Evolutionary conservation across 2,329 filamentous ascomycete species (phyloP).

Genomic region (Torrubiellomyces zombiae): DNA sequence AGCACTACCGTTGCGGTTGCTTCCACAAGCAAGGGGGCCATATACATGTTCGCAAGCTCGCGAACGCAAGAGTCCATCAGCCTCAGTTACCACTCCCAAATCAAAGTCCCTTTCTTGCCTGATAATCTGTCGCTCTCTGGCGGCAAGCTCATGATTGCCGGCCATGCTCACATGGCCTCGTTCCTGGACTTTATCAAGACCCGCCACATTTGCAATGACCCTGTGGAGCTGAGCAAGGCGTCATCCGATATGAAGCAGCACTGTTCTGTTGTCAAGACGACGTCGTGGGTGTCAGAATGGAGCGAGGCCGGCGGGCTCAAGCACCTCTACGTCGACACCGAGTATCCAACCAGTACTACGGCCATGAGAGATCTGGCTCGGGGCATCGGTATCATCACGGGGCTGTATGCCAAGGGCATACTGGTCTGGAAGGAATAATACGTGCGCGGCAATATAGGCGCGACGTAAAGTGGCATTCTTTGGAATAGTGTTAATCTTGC

Average conservation of each 20-base stretch:
- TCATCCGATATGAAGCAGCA: conserved; percentile 2
- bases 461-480: too few relatives aligned
- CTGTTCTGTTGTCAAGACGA: conserved; percentile 4
- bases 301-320: conserved; percentile 15
- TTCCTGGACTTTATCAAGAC: conserved; percentile 14
- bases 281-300: conserved; percentile 19
- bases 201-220: conserved; percentile 19
- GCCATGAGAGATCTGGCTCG: conserved; percentile 12
- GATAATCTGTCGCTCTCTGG: conserved; percentile 21
- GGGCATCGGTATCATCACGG: conserved; percentile 17
- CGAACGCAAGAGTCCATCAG: conserved; percentile 1
- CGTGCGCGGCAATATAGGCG: too few relatives aligned
- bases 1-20: conserved; percentile 20
- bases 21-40: conserved; percentile 12
- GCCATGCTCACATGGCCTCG: conserved; percentile 19
- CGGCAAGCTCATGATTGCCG: conserved; percentile 20
- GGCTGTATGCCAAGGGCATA: conserved; percentile 20
- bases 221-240: conserved; percentile 10
- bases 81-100: conserved; percentile 1
- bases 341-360: conserved; percentile 19
- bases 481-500: too few relatives aligned
- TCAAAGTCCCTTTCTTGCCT: conserved; percentile 17
- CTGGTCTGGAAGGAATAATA: conserved; percentile 12
- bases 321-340: conserved; percentile 15
- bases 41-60: conserved; percentile 16